Percentiles rank a stretch among this genome's conserved stretches.
Conservation (phyloP, 345 rosid species). For the Dipteronia sinensis region DNA sequence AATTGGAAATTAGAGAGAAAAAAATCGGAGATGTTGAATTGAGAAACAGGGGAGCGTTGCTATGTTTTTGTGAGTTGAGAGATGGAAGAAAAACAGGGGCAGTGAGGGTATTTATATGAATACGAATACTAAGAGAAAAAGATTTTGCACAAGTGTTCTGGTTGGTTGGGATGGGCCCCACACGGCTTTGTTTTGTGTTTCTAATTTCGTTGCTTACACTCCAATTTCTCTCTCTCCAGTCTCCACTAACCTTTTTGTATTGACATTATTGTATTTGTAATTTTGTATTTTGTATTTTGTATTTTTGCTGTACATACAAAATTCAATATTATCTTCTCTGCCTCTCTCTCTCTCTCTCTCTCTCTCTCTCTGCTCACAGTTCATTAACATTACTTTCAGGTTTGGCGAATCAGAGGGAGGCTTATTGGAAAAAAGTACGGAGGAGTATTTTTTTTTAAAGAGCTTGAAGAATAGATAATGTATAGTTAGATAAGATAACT, state of each 20-base stretch:
- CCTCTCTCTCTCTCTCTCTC: too few relatives aligned
- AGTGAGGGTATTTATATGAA: slow-evolving; percentile 24
- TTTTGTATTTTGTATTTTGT: too few relatives aligned
- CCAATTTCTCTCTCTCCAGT: slow-evolving; percentile 26
- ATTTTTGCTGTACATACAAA: too few relatives aligned
- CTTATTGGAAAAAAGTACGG: neutral
- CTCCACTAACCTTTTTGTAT: neutral
- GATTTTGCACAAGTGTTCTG: slow-evolving; percentile 22
- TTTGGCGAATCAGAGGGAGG: neutral
- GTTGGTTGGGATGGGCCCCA: slow-evolving; percentile 46
- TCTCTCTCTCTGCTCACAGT: too few relatives aligned
- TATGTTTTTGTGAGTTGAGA: neutral
- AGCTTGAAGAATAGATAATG: too few relatives aligned
- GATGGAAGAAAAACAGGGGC: slow-evolving; percentile 16
- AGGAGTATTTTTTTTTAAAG: too few relatives aligned
- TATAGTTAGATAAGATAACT: too few relatives aligned
- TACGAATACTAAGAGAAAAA: slow-evolving; percentile 14
- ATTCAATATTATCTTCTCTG: too few relatives aligned
- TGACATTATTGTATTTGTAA: too few relatives aligned
- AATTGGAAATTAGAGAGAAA: neutral
- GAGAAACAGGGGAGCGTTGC: slow-evolving; percentile 17
- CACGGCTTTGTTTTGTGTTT: slow-evolving; percentile 25
- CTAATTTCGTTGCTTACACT: slow-evolving; percentile 43
- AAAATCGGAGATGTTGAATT: neutral
- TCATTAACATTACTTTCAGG: too few relatives aligned